Percentiles rank a stretch among this genome's conserved stretches.
Evolutionary conservation across 345 rosid genomes (phyloP).

Genomic region (Moringa oleifera): DNA sequence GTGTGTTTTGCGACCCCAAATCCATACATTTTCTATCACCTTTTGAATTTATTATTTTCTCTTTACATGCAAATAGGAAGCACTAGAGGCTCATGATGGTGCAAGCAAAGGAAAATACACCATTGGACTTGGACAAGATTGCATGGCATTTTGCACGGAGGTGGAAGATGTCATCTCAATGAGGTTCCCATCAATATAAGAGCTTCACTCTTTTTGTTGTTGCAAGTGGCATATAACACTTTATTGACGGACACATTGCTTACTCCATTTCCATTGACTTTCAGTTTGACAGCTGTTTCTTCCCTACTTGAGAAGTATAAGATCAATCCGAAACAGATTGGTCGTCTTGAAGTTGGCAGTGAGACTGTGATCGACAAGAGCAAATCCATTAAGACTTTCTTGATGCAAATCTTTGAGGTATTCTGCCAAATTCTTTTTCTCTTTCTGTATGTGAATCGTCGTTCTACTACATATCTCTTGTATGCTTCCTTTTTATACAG

Average conservation of each 20-base stretch:
- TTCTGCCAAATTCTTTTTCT: neutral
- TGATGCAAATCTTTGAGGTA: slow-evolving; percentile 99
- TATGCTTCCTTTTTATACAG: neutral
- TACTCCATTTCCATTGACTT: slow-evolving; percentile 2
- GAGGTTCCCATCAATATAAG: slow-evolving; percentile 46
- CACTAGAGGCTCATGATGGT: slow-evolving; percentile 91
- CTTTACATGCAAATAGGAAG: slow-evolving; percentile 46
- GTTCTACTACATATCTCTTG: neutral
- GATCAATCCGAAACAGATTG: slow-evolving; percentile 89
- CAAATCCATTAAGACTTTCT: slow-evolving; percentile 95
- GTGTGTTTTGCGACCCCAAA: neutral
- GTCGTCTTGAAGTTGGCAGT: slow-evolving; percentile 98
- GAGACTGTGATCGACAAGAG: slow-evolving; percentile 99
- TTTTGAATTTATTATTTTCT: slow-evolving; percentile 4
- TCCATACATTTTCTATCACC: neutral
- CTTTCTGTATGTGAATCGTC: neutral
- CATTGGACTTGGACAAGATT: slow-evolving; percentile 98
- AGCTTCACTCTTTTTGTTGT: neutral
- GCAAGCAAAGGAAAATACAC: slow-evolving; percentile 98
- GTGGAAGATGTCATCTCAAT: slow-evolving; percentile 99
- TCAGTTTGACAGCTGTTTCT: slow-evolving; percentile 83
- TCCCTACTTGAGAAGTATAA: slow-evolving; percentile 89
- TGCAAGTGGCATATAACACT: neutral
- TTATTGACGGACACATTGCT: neutral
- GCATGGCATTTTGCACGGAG: slow-evolving; percentile 94